A percentile compares a stretch with the other conserved stretches of the same genome.
Conservation (phyloP, 169 alveolate genomes). For the Cryptosporidium xiaoi region DNA sequence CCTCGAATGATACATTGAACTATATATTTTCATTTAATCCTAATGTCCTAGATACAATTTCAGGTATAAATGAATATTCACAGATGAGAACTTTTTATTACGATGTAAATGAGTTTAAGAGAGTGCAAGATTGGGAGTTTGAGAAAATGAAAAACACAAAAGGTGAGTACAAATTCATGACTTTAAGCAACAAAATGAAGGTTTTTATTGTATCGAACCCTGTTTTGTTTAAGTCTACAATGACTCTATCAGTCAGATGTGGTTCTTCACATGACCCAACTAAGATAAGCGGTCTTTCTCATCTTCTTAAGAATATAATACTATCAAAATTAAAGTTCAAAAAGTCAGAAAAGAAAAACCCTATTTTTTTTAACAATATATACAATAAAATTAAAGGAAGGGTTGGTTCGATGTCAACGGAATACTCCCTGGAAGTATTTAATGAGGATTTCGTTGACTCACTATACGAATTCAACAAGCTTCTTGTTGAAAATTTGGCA, state of each 20-base stretch:
- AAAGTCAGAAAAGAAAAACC: neutral
- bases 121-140: slow-evolving; percentile 25
- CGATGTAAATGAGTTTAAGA: slow-evolving; percentile 42
- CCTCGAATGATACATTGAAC: slow-evolving; percentile 32
- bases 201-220: slow-evolving; percentile 43
- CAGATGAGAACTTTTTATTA: slow-evolving; percentile 38
- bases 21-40: slow-evolving; percentile 43
- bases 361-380: slow-evolving; percentile 34
- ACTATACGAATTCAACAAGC: slow-evolving; percentile 4
- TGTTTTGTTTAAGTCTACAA: slow-evolving; percentile 41
- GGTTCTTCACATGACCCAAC: slow-evolving; percentile 39
- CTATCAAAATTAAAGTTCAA: slow-evolving; percentile 37
- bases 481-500: neutral
- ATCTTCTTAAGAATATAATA: slow-evolving; percentile 26
- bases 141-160: slow-evolving; percentile 3
- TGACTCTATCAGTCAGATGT: slow-evolving; percentile 14
- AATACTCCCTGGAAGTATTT: slow-evolving; percentile 25
- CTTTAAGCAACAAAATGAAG: slow-evolving; percentile 37
- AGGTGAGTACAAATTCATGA: slow-evolving; percentile 35
- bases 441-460: slow-evolving; percentile 42
- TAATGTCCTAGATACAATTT: slow-evolving; percentile 13
- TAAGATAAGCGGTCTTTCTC: slow-evolving; percentile 5
- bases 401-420: slow-evolving; percentile 1
- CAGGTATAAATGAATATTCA: slow-evolving; percentile 9
- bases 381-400: slow-evolving; percentile 21